These are phyloP conservation scores for Paspalum vaginatum DNA, from an alignment of 176 grass and related monocot genomes.

Conservation along the genomic window DNA sequence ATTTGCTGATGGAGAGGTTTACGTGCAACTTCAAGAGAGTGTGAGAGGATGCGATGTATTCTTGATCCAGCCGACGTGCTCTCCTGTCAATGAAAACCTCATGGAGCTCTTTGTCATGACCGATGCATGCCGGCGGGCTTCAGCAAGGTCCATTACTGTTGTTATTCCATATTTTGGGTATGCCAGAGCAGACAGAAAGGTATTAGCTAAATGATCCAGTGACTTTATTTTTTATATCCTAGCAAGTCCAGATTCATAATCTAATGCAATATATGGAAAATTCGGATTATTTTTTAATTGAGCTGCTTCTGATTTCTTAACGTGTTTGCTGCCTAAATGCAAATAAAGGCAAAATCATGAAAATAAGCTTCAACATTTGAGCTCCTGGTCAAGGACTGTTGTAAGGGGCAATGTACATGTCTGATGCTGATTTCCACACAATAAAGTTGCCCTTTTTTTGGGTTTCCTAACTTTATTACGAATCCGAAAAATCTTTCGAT, in stretches of 20 bases:
- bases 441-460: neutral
- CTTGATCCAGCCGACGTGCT: constrained; percentile 88
- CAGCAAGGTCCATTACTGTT: constrained; percentile 83
- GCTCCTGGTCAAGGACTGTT: neutral
- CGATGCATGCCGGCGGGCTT: constrained; percentile 88
- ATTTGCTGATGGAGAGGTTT: constrained; percentile 94
- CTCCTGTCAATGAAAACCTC: constrained; percentile 93
- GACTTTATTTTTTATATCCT: neutral
- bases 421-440: neutral
- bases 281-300: neutral
- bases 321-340: neutral
- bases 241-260: neutral
- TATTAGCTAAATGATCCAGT: neutral
- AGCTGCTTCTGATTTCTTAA: neutral
- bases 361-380: neutral
- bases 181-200: constrained; percentile 98
- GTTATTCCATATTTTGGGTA: constrained; percentile 98
- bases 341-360: neutral
- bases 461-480: neutral
- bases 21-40: constrained; percentile 92
- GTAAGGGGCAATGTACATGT: neutral
- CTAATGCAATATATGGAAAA: neutral
- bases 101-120: constrained; percentile 97
- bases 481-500: neutral
- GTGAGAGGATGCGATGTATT: constrained; percentile 95